Evolutionary conservation across 371 early-diverging fungal species (phyloP).

Genomic region (Mucor sp.): DNA sequence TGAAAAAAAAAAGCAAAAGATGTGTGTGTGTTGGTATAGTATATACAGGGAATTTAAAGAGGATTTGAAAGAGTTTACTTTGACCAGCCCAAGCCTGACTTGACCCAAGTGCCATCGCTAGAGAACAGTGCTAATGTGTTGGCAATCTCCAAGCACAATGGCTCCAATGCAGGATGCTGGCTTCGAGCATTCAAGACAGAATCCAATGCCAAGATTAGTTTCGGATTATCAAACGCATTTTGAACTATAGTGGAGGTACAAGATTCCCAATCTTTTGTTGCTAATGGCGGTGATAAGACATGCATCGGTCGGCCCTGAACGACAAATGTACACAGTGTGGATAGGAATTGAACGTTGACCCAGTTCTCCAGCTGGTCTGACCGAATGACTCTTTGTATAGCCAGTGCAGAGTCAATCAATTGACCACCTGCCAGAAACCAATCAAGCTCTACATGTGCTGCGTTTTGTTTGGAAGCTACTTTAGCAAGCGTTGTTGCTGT

Average conservation of each 20-base stretch:
- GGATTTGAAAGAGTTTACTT: background rate
- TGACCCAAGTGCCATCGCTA: slow-evolving; percentile 31
- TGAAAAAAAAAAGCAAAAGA: background rate
- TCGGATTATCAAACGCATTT: slow-evolving; percentile 27
- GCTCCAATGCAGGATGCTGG: background rate
- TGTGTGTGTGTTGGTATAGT: background rate
- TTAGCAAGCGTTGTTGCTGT: slow-evolving; percentile 20
- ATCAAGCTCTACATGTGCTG: slow-evolving; percentile 24
- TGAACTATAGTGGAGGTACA: slow-evolving; percentile 26
- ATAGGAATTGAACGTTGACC: slow-evolving; percentile 28
- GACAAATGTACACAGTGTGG: slow-evolving; percentile 36
- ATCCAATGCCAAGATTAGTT: slow-evolving; percentile 24
- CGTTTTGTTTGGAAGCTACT: slow-evolving; percentile 5
- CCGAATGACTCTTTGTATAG: slow-evolving; percentile 23
- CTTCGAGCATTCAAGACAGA: slow-evolving; percentile 23
- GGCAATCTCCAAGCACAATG: slow-evolving; percentile 21
- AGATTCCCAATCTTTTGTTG: slow-evolving; percentile 12
- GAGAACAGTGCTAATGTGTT: slow-evolving; percentile 28
- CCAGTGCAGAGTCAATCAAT: slow-evolving; percentile 34
- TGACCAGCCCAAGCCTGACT: slow-evolving; percentile 33
- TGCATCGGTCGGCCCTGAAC: slow-evolving; percentile 34
- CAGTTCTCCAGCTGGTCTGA: slow-evolving; percentile 7
- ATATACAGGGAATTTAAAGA: background rate
- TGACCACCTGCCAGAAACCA: slow-evolving; percentile 42
- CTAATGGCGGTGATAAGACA: background rate